A percentile compares a stretch with the other conserved stretches of the same genome.
phyloP scores from a whole-genome alignment of 139 green algal species.

The Mesotaenium endlicherianum region DNA sequence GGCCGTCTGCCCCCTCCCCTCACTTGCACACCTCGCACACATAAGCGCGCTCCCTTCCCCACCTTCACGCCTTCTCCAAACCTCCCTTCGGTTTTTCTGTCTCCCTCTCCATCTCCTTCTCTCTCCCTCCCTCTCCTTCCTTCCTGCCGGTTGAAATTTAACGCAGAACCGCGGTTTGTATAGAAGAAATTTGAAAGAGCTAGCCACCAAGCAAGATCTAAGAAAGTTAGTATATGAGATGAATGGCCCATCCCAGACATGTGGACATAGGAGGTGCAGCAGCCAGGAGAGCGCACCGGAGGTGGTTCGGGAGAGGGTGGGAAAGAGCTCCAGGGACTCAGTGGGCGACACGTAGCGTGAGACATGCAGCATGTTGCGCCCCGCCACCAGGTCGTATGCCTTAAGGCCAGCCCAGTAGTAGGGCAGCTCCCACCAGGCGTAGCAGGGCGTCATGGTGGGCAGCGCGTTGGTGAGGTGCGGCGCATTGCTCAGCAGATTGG shows the following conservation, averaged over 20 bases:
- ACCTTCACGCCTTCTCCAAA: no score
- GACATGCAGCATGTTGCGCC: slow-evolving; percentile 68
- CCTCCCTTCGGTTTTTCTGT: no score
- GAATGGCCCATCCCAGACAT: no score
- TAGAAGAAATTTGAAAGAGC: no score
- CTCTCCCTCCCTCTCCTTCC: no score
- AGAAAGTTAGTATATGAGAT: no score
- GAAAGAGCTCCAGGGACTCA: slow-evolving; percentile 42
- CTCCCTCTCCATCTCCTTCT: no score
- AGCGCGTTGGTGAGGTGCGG: slow-evolving; percentile 37
- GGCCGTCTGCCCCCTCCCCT: slow-evolving; percentile 16
- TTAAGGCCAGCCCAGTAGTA: slow-evolving; percentile 88
- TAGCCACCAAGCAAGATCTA: no score
- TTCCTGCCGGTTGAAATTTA: no score
- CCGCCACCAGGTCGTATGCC: slow-evolving; percentile 90
- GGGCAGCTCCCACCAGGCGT: slow-evolving; percentile 95
- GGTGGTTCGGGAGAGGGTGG: slow-evolving; percentile 21
- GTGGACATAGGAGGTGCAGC: background rate
- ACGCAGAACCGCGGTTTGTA: no score
- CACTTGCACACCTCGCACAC: no score
- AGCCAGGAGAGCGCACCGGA: slow-evolving; percentile 19
- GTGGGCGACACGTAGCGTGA: slow-evolving; percentile 70
- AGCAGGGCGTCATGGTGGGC: slow-evolving; percentile 78
- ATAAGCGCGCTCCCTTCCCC: no score
- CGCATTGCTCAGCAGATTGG: slow-evolving; percentile 29